Evolutionary conservation across 768 basidiomycete species (phyloP).

Genomic region (Amanita phalloides): DNA sequence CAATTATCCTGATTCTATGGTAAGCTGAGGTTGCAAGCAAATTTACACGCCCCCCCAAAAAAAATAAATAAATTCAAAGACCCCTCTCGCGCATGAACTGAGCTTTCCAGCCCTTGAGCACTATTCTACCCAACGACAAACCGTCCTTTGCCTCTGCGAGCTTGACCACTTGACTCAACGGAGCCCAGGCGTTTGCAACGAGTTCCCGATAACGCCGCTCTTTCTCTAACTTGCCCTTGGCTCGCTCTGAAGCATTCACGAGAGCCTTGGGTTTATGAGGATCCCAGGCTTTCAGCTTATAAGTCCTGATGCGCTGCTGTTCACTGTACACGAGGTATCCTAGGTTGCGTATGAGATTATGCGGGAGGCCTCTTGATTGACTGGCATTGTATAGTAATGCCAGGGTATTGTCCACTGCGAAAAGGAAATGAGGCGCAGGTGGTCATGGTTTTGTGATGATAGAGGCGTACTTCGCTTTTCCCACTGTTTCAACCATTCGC

Average conservation of each 20-base stretch:
- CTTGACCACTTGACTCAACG: slow-evolving; percentile 40
- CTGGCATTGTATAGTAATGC: slow-evolving; percentile 52
- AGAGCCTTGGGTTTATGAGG: slow-evolving; percentile 7
- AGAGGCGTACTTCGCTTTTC: slow-evolving; percentile 38
- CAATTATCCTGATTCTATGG: not conserved
- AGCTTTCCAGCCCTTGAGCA: slow-evolving; percentile 10
- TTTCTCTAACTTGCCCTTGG: slow-evolving; percentile 8
- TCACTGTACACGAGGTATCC: slow-evolving; percentile 24
- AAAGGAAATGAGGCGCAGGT: not conserved
- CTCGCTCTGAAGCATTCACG: slow-evolving; percentile 14
- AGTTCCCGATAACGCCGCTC: slow-evolving; percentile 16
- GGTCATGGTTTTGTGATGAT: not conserved
- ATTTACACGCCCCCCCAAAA: too few species aligned
- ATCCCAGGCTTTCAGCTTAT: slow-evolving; percentile 3
- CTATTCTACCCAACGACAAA: slow-evolving; percentile 40
- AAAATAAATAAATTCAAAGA: not conserved
- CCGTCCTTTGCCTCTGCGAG: slow-evolving; percentile 49
- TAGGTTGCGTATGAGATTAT: slow-evolving; percentile 48
- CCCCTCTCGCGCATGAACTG: slow-evolving; percentile 1
- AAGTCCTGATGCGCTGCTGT: slow-evolving; percentile 17
- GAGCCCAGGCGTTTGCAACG: slow-evolving; percentile 29
- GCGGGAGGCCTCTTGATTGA: slow-evolving; percentile 49
- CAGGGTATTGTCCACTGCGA: slow-evolving; percentile 58
- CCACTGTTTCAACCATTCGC: slow-evolving; percentile 41
- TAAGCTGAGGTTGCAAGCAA: not conserved